phyloP scores from a whole-genome alignment of 305 asterid genomes.

The Andrographis paniculata region DNA sequence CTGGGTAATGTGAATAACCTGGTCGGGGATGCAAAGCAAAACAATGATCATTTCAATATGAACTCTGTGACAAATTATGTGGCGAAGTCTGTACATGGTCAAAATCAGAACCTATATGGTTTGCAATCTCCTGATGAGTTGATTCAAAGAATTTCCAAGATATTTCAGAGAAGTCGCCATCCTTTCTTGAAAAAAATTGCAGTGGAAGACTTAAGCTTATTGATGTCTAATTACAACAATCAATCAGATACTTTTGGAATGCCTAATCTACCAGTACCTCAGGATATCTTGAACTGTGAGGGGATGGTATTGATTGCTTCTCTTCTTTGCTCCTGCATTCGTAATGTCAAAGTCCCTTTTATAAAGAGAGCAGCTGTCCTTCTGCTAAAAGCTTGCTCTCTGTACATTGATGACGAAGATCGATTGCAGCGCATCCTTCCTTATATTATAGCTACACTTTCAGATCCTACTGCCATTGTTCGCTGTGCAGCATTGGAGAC shows the following conservation, averaged over 20 bases:
- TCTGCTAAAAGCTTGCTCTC: slow-evolving; percentile 83
- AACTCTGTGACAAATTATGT: too few relatives aligned
- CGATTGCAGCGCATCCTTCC: slow-evolving; percentile 97
- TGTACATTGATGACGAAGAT: slow-evolving; percentile 91
- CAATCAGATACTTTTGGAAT: slow-evolving; percentile 95
- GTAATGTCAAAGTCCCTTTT: slow-evolving; percentile 91
- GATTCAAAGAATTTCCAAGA: slow-evolving; percentile 60
- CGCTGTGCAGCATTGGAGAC: slow-evolving; percentile 98
- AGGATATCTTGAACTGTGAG: slow-evolving; percentile 84
- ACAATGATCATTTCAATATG: slow-evolving; percentile 29
- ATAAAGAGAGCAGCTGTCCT: slow-evolving; percentile 92
- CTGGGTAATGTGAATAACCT: slow-evolving; percentile 64
- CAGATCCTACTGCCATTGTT: slow-evolving; percentile 96
- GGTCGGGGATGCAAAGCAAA: slow-evolving; percentile 66
- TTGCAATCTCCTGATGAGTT: slow-evolving; percentile 72
- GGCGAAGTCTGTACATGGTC: slow-evolving; percentile 41
- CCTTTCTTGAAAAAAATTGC: slow-evolving; percentile 80
- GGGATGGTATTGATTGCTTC: slow-evolving; percentile 99
- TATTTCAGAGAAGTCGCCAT: slow-evolving; percentile 70
- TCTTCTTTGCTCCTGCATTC: slow-evolving; percentile 91
- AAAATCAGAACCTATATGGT: slow-evolving; percentile 37
- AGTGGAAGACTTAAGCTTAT: slow-evolving; percentile 53
- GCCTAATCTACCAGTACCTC: slow-evolving; percentile 86
- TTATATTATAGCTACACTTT: slow-evolving; percentile 84
- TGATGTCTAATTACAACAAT: slow-evolving; percentile 63